These are phyloP conservation scores for Nowakowskiella sp. DNA, from an alignment of 192 early-diverging fungal genomes.

Conservation along the genomic window DNA sequence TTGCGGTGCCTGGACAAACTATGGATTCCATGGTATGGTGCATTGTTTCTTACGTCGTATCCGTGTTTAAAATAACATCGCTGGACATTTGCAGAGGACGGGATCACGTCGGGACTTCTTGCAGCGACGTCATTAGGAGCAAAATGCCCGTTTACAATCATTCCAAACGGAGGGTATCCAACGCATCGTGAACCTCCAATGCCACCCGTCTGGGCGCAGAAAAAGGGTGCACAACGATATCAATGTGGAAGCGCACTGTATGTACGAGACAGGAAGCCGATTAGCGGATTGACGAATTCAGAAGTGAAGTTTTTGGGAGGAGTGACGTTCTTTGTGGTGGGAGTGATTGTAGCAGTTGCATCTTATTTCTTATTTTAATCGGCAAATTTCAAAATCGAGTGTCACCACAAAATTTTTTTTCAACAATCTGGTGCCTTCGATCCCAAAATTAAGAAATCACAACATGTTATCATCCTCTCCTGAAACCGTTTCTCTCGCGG, in stretches of 20 bases:
- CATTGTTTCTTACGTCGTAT: neutral
- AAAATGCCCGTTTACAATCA: constrained; percentile 35
- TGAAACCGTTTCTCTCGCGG: too few relatives aligned
- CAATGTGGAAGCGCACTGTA: constrained; percentile 4
- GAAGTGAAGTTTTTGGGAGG: too few relatives aligned
- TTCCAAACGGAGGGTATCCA: constrained; percentile 42
- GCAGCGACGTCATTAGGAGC: constrained; percentile 48
- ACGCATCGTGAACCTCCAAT: constrained; percentile 23
- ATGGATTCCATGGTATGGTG: constrained; percentile 49
- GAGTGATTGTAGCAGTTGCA: too few relatives aligned
- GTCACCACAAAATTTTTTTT: too few relatives aligned
- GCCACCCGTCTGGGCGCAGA: constrained; percentile 17
- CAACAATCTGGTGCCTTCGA: too few relatives aligned
- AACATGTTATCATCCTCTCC: too few relatives aligned
- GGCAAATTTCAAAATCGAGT: too few relatives aligned
- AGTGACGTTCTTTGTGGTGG: too few relatives aligned
- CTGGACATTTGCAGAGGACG: constrained; percentile 33
- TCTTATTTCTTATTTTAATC: too few relatives aligned
- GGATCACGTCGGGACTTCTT: constrained; percentile 46
- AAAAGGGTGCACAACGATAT: constrained; percentile 17
- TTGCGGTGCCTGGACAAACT: constrained; percentile 58
- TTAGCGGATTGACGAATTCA: too few relatives aligned
- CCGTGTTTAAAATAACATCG: neutral
- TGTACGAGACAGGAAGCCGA: too few relatives aligned
- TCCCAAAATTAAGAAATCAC: too few relatives aligned